Evolutionary conservation across 2,329 filamentous ascomycete species (phyloP).

Genomic region (Lachnellula hyalina): DNA sequence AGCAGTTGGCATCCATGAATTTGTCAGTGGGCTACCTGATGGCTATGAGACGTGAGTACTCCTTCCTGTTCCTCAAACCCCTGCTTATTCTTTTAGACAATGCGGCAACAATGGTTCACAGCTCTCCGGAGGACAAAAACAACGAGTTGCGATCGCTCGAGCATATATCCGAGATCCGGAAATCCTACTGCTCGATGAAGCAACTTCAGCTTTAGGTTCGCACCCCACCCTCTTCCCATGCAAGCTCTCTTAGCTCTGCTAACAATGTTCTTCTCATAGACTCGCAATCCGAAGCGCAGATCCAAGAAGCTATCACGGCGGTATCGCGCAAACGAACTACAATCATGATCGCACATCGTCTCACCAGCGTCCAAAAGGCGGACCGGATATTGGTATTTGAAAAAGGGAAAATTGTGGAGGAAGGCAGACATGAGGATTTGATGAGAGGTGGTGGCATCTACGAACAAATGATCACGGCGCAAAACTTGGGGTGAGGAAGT

Average conservation of each 20-base stretch:
- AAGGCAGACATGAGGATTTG: conserved; percentile 49
- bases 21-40: conserved; percentile 55
- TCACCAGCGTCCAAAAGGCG: conserved; percentile 51
- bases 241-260: neutral
- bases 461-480: conserved; percentile 24
- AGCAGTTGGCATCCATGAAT: conserved; percentile 65
- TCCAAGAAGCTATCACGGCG: conserved; percentile 61
- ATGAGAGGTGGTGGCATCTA: conserved; percentile 46
- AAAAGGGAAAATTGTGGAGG: conserved; percentile 47
- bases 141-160: conserved; percentile 72
- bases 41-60: conserved; percentile 68
- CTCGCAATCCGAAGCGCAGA: conserved; percentile 51
- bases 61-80: neutral
- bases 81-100: conserved; percentile 29
- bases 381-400: conserved; percentile 54
- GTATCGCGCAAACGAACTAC: conserved; percentile 49
- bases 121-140: conserved; percentile 73
- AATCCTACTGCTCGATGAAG: conserved; percentile 75
- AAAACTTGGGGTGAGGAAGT: conserved; percentile 13
- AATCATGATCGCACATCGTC: conserved; percentile 52
- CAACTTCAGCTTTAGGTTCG: conserved; percentile 70
- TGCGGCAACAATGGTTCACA: conserved; percentile 68
- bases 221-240: conserved; percentile 22
- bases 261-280: conserved; percentile 7
- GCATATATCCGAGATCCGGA: conserved; percentile 67